phyloP scores from a whole-genome alignment of 495 filamentous ascomycete genomes.

The Hypoxylon fuscum region DNA sequence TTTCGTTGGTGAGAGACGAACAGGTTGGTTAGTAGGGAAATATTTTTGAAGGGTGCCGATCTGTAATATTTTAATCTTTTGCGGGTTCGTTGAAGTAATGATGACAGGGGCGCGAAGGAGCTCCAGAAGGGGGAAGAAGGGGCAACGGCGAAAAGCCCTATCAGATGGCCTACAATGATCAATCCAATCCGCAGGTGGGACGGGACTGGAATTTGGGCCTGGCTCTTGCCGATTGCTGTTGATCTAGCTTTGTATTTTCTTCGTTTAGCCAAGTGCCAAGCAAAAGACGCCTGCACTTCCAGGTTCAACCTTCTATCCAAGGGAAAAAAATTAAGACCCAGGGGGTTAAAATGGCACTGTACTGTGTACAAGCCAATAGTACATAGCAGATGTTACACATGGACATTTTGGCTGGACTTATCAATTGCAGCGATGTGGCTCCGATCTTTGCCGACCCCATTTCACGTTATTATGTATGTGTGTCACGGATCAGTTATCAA shows the following conservation, averaged over 20 bases:
- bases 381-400: background rate
- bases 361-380: constrained; percentile 20
- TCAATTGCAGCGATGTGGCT: too few relatives aligned
- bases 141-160: constrained; percentile 29
- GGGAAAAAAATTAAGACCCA: too few relatives aligned
- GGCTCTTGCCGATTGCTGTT: constrained; percentile 28
- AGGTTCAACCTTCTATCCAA: too few relatives aligned
- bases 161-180: constrained; percentile 36
- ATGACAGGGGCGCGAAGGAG: constrained; percentile 15
- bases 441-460: constrained; percentile 24
- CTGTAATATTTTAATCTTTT: constrained; percentile 29
- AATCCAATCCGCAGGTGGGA: too few relatives aligned
- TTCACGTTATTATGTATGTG: background rate
- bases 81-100: constrained; percentile 24
- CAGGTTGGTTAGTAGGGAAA: constrained; percentile 25
- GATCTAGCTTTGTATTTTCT: background rate
- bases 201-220: constrained; percentile 5
- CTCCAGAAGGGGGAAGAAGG: constrained; percentile 9
- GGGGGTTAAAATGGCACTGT: background rate
- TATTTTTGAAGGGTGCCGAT: constrained; percentile 29
- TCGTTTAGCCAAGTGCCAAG: background rate
- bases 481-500: background rate
- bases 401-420: too few relatives aligned
- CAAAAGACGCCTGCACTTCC: too few relatives aligned
- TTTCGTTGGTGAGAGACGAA: constrained; percentile 4